A percentile compares a stretch with the other conserved stretches of the same genome.
These are phyloP conservation scores for Tilletia caries DNA, from an alignment of 1,284 basidiomycete genomes.

Conservation along the genomic window DNA sequence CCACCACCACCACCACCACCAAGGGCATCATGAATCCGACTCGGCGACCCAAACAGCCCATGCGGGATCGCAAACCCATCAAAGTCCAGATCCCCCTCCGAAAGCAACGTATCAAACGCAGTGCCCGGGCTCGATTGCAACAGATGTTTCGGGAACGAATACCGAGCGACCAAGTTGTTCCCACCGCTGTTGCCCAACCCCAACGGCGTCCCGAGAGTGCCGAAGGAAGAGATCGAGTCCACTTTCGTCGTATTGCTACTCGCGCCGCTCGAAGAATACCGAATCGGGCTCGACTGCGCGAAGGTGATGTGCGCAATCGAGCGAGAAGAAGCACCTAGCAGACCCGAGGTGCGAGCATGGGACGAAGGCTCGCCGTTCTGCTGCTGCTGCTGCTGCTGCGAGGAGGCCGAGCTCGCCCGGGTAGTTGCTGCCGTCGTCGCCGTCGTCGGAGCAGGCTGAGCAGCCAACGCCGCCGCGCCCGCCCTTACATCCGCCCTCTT, in stretches of 20 bases:
- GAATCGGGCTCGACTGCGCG: constrained; percentile 36
- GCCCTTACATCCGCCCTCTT: too few species aligned
- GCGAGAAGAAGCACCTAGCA: neutral
- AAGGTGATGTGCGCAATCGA: constrained; percentile 19
- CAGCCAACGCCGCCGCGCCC: too few species aligned
- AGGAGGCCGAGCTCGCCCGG: too few species aligned
- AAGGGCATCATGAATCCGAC: constrained; percentile 17
- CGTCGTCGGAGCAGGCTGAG: too few species aligned
- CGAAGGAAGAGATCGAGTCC: neutral
- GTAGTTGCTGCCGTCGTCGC: too few species aligned
- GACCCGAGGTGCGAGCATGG: neutral
- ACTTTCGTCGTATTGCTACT: neutral
- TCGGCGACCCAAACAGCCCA: constrained; percentile 27
- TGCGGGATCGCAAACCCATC: constrained; percentile 29
- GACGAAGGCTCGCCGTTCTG: too few species aligned
- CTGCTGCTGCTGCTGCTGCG: too few species aligned
- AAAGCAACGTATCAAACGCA: constrained; percentile 45
- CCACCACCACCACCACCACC: neutral
- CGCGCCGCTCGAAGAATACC: constrained; percentile 19
- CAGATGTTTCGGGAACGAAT: constrained; percentile 30
- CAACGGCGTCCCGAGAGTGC: neutral
- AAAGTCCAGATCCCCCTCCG: constrained; percentile 43
- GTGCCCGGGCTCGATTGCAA: constrained; percentile 48
- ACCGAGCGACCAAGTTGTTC: neutral
- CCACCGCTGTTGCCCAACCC: too few species aligned